phyloP scores from a whole-genome alignment of 441 rosid genomes.

The Macaranga tanarius region DNA sequence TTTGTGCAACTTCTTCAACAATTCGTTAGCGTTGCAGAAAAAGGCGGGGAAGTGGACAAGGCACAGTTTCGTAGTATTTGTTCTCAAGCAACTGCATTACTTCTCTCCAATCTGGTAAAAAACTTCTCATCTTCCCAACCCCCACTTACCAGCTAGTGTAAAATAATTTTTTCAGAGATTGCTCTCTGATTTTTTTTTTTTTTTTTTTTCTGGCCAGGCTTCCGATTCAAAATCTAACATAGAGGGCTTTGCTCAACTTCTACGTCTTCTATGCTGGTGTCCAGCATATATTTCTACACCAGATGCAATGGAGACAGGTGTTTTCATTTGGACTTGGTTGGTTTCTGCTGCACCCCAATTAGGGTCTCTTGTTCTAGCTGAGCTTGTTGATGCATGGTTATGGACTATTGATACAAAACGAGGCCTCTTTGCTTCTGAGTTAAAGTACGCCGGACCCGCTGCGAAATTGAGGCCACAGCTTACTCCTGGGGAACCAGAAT shows the following conservation, averaged over 20 bases:
- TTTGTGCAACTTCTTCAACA: constrained; percentile 92
- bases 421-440: constrained; percentile 92
- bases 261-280: constrained; percentile 99
- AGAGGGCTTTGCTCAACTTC: constrained; percentile 88
- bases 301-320: constrained; percentile 98
- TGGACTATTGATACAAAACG: constrained; percentile 98
- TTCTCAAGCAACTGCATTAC: constrained; percentile 94
- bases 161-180: background rate
- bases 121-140: background rate
- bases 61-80: constrained; percentile 82
- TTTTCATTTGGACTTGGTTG: constrained; percentile 98
- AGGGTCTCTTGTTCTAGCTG: constrained; percentile 92
- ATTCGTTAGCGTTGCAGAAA: constrained; percentile 83
- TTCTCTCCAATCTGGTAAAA: constrained; percentile 89
- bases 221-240: constrained; percentile 71
- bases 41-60: constrained; percentile 90
- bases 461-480: constrained; percentile 97
- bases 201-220: constrained; percentile 42
- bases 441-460: constrained; percentile 80
- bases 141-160: background rate
- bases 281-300: constrained; percentile 95
- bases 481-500: constrained; percentile 92
- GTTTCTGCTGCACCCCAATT: constrained; percentile 97
- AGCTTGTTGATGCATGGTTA: constrained; percentile 99
- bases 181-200: constrained; percentile 20